These are phyloP conservation scores for Boletellus deceptivus DNA, from an alignment of 1,284 basidiomycete genomes.

Conservation along the genomic window DNA sequence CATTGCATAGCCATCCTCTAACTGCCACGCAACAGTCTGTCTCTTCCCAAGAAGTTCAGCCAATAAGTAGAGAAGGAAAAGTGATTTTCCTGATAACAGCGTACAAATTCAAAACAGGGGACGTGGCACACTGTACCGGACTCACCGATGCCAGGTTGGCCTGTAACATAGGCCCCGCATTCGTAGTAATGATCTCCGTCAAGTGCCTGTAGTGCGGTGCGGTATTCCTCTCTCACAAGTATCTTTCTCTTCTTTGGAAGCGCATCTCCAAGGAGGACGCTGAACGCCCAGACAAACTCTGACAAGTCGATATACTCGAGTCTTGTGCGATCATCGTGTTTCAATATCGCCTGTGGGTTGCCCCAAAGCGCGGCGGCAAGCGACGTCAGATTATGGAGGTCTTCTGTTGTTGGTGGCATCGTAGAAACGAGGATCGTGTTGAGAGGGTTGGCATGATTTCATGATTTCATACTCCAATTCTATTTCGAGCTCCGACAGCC, in stretches of 20 bases:
- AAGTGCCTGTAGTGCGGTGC: not conserved
- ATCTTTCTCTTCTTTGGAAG: not conserved
- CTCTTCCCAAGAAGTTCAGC: not conserved
- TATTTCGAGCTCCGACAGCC: too few relatives aligned
- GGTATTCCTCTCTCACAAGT: not conserved
- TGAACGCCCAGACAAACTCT: not conserved
- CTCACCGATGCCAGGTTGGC: conserved; percentile 6
- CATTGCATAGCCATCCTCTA: not conserved
- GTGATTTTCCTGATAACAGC: too few relatives aligned
- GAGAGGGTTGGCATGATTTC: too few relatives aligned
- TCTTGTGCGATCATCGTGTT: not conserved
- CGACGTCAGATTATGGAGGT: too few relatives aligned
- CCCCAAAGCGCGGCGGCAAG: not conserved
- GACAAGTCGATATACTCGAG: not conserved
- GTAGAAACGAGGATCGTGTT: too few relatives aligned
- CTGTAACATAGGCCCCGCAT: conserved; percentile 1
- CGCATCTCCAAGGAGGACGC: not conserved
- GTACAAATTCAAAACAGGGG: too few relatives aligned
- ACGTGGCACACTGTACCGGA: too few relatives aligned
- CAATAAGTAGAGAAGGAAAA: too few relatives aligned
- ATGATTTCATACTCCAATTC: too few relatives aligned
- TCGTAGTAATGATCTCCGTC: not conserved
- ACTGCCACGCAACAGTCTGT: not conserved
- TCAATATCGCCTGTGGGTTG: not conserved
- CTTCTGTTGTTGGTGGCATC: too few relatives aligned